Evolutionary conservation across 495 filamentous ascomycete genomes (phyloP).

Genomic region (Neurospora terricola): DNA sequence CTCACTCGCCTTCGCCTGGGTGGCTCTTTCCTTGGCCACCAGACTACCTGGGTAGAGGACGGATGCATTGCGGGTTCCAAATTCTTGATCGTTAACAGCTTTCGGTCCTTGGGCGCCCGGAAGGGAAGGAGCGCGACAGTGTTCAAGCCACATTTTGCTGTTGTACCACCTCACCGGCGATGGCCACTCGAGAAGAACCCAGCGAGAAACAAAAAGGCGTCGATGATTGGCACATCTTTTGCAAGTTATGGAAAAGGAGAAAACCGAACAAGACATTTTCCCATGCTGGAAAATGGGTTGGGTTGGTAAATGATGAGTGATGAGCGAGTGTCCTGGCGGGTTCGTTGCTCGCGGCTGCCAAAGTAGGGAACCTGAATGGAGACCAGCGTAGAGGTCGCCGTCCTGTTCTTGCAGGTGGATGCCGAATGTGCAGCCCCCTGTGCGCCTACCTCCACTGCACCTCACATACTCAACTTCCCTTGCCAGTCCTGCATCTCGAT

Average conservation of each 20-base stretch:
- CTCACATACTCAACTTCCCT: background rate
- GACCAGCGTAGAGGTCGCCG: background rate
- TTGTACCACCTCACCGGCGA: conserved; percentile 6
- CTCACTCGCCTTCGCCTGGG: background rate
- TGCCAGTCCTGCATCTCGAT: background rate
- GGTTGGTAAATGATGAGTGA: background rate
- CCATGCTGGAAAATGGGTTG: background rate
- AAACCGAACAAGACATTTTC: background rate
- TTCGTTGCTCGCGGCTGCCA: background rate
- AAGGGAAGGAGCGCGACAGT: background rate
- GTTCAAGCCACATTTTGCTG: conserved; percentile 10
- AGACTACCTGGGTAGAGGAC: background rate
- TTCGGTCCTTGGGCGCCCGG: background rate
- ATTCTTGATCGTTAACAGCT: background rate
- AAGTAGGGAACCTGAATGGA: background rate
- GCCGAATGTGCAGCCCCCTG: background rate
- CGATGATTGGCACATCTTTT: background rate
- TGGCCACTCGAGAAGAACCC: background rate
- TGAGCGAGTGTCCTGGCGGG: background rate
- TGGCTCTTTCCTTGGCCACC: background rate
- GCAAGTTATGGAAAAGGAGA: background rate
- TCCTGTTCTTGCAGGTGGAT: background rate
- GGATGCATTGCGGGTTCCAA: background rate
- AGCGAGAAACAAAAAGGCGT: background rate
- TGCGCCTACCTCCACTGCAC: background rate